Evolutionary conservation across 495 filamentous ascomycete species (phyloP), one percentile per base, ranked within the genome.

Genomic region (Neurospora sp.): DNA sequence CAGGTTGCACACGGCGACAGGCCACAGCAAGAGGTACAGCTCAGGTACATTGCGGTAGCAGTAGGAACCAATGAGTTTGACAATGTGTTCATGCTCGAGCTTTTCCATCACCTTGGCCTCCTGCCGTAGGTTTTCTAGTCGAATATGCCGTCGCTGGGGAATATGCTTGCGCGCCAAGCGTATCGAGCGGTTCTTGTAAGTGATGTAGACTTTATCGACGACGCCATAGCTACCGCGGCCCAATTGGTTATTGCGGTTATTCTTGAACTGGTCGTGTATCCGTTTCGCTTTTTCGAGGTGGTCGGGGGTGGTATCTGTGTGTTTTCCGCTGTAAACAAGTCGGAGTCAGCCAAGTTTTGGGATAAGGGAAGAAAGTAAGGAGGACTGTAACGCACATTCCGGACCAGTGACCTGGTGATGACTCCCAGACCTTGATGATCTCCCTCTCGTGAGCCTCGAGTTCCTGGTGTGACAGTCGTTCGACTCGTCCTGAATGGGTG

Each of bases 51-150:
- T 69, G 8, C 73, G 76, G 35, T 78, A 71, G 70, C 76, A 81
- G 74, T 84, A 85, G 16, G 83, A 82, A 1, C 83, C 83, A 18
- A 85, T 79, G 2, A 85, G 76, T 72, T 78, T 83, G 69, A 84
- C 75, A 46, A 85, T 83, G 70, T 82, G 81, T 38, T 82, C 78
- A 72, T 85, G 83, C 18, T 77, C 78, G 16, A 85, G 75, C 69
- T 78, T 79, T 70, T 84, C 82, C 83, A 85, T 85, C 7, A 82
- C 80, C 70, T 79, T 76, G 37, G 79, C 82, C 78, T 85, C 83
- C 44, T 83, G 76, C 16, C 81, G 77, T 27, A 85, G 75, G 7
- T 69, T 40, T 27, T 82, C 74, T 10, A 84, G 76, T 6, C 74
- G 76, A 12, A 61, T 70, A 8, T 71, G 71, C 40, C 73, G 74